Evolutionary conservation across 1,139 yeast genomes (phyloP).

Genomic region (Debaryomyces singareniensis): DNA sequence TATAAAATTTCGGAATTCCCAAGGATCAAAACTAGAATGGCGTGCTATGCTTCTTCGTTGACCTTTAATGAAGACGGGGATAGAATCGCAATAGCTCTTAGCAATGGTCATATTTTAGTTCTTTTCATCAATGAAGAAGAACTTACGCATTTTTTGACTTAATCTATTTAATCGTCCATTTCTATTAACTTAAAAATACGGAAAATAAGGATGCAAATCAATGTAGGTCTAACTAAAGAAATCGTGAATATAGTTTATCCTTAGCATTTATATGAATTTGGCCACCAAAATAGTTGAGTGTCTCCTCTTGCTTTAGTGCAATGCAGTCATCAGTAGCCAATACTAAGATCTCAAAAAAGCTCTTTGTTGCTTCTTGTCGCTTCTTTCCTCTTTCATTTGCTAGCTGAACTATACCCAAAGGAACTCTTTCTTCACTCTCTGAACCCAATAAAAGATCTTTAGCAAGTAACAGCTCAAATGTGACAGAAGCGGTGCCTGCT

Average conservation of each 20-base stretch:
- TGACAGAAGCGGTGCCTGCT: slow-evolving; percentile 11
- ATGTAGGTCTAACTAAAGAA: slow-evolving; percentile 25
- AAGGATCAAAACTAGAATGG: too few species aligned
- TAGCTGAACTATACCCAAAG: slow-evolving; percentile 22
- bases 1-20: too few species aligned
- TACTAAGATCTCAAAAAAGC: slow-evolving; percentile 79
- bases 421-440: slow-evolving; percentile 10
- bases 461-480: slow-evolving; percentile 37
- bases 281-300: slow-evolving; percentile 39
- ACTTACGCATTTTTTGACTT: too few species aligned
- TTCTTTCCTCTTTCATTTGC: slow-evolving; percentile 22
- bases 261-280: slow-evolving; percentile 51
- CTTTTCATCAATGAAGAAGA: too few species aligned
- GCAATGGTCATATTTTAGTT: too few species aligned
- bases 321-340: slow-evolving; percentile 76
- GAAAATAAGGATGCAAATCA: too few species aligned
- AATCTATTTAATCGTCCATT: too few species aligned
- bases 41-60: too few species aligned
- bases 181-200: too few species aligned
- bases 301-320: slow-evolving; percentile 46
- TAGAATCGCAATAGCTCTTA: too few species aligned
- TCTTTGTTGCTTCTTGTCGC: slow-evolving; percentile 60
- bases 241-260: slow-evolving; percentile 40
- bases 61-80: too few species aligned
- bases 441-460: slow-evolving; percentile 23